Evolutionary conservation across 345 rosid genomes (phyloP).

Genomic region (Eucalyptus pumila): DNA sequence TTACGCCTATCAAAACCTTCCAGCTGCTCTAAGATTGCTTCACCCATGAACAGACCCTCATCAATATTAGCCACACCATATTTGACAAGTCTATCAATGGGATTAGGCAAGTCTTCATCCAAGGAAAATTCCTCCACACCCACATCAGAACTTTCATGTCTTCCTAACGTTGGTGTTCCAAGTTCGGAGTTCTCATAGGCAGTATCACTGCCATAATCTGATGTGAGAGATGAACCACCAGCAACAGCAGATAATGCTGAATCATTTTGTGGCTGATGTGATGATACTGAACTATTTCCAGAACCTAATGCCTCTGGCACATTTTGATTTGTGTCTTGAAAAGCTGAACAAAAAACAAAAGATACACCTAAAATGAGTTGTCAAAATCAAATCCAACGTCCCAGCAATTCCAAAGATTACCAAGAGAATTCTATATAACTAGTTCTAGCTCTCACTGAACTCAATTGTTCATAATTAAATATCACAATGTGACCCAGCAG

Average conservation of each 20-base stretch:
- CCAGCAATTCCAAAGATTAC: background rate
- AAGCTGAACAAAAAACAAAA: conserved; percentile 44
- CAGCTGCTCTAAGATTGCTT: conserved; percentile 85
- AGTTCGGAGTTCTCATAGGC: conserved; percentile 86
- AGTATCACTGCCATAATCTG: conserved; percentile 95
- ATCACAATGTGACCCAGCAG: background rate
- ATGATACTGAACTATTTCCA: conserved; percentile 22
- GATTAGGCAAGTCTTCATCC: conserved; percentile 74
- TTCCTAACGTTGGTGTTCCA: conserved; percentile 70
- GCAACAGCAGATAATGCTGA: conserved; percentile 40
- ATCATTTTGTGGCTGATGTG: conserved; percentile 29
- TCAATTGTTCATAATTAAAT: background rate
- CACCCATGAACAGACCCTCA: conserved; percentile 91
- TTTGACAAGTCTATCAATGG: conserved; percentile 77
- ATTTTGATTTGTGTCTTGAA: conserved; percentile 60
- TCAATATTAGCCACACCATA: conserved; percentile 90
- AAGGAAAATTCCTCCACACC: conserved; percentile 57
- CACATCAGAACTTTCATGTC: conserved; percentile 58
- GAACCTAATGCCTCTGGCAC: conserved; percentile 35
- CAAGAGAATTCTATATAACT: background rate
- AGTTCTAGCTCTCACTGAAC: background rate
- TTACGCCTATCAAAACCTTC: conserved; percentile 77
- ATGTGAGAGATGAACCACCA: conserved; percentile 62
- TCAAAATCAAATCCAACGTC: background rate
- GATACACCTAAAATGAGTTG: background rate